Evolutionary conservation across 2,329 filamentous ascomycete genomes (phyloP).

Genomic region (Clarireedia hainanense): DNA sequence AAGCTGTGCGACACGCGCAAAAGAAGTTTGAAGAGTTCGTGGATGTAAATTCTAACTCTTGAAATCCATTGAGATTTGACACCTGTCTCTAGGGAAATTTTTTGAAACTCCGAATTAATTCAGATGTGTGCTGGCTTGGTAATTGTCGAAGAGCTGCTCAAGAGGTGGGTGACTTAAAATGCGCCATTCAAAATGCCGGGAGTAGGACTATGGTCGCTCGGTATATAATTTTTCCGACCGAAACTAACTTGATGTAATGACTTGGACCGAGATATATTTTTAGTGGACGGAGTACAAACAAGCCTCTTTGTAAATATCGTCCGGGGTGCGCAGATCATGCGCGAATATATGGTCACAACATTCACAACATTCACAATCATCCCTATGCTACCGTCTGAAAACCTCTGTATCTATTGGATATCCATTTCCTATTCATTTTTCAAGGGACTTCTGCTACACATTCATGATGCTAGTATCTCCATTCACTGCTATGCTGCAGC

Average conservation of each 20-base stretch:
- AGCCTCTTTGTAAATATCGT: no score
- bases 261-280: background rate
- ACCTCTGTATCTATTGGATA: no score
- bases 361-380: no score
- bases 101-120: background rate
- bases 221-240: background rate
- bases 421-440: no score
- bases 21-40: conserved; percentile 9
- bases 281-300: no score
- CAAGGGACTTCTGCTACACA: no score
- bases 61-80: conserved; percentile 17
- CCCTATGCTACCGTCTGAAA: no score
- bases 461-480: no score
- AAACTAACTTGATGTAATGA: background rate
- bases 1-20: conserved; percentile 18
- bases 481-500: background rate
- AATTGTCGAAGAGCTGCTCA: conserved; percentile 3
- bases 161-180: conserved; percentile 8
- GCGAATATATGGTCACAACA: no score
- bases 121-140: conserved; percentile 3
- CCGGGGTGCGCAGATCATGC: no score
- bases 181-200: background rate
- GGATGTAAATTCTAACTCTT: conserved; percentile 9
- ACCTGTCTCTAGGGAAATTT: conserved; percentile 2
- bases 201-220: background rate